Conservation (phyloP, 208 protist species). For the Tritrichomonas foetus region DNA sequence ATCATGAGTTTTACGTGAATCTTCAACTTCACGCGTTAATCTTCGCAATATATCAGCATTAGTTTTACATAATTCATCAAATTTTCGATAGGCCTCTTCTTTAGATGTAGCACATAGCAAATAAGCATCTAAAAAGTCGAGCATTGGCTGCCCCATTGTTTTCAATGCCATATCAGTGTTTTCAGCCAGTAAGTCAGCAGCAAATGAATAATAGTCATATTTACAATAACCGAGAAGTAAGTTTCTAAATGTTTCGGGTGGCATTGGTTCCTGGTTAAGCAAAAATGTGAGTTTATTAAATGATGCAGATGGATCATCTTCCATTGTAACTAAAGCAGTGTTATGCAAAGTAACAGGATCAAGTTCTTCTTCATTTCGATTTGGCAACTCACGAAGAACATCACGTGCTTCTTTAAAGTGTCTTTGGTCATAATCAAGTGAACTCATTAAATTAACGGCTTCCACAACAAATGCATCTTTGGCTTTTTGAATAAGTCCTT, state of each 20-base stretch:
- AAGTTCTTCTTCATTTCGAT: conserved; percentile 64
- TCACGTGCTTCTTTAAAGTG: neutral
- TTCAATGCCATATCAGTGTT: conserved; percentile 59
- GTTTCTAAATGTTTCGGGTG: conserved; percentile 90
- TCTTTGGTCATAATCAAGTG: neutral
- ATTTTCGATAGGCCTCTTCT: conserved; percentile 38
- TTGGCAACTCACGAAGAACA: neutral
- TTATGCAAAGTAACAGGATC: conserved; percentile 92
- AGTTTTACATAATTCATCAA: neutral
- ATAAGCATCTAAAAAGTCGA: neutral
- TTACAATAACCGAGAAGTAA: conserved; percentile 89
- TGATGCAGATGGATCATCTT: conserved; percentile 75
- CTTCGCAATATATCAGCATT: neutral
- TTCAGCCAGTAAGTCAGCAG: conserved; percentile 83
- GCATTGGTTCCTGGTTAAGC: conserved; percentile 80
- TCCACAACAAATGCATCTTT: conserved; percentile 28
- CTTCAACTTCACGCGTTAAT: neutral
- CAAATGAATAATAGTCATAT: conserved; percentile 85
- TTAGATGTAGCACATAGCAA: neutral
- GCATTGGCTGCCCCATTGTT: neutral
- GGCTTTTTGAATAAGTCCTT: neutral
- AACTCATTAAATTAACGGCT: neutral
- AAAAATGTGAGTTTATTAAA: conserved; percentile 91
- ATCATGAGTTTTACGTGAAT: conserved; percentile 3
- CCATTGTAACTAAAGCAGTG: conserved; percentile 88